Evolutionary conservation across 2,329 filamentous ascomycete species (phyloP), one percentile per base, ranked within the genome.

Genomic region (Clonostachys rhizophaga): DNA sequence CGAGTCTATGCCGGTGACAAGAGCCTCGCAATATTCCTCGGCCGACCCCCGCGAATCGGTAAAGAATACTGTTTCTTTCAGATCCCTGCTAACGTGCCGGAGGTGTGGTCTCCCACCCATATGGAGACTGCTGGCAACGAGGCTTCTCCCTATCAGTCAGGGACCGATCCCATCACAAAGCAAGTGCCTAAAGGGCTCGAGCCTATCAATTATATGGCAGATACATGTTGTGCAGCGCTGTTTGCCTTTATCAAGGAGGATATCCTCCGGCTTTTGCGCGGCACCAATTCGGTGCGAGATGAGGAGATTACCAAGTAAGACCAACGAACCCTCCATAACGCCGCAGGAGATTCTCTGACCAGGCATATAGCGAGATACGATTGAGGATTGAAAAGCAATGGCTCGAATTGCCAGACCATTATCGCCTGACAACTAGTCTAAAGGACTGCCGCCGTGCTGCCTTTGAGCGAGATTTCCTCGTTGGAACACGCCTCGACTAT

Each of bases 1-100:
- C 61, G 65, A 3, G 62, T 65, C 6, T 76, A 72, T 47, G 66
- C 67, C 13, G 65, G 64, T 6, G 74, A 76, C 48, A 77, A 75
- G 47, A 69, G 64, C 36, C 17, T 18, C 6, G 36, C 36, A 11
- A 39, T 39, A 39, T 55, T 76, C 46, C 64, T 75, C 17, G 72
- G 73, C 5, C 61, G 73, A 5, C 73, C 73, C 5, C 71, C 72
- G 5, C 62, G 72, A 4, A 68, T 76, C 5, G 10, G 14, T 17
- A 34, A 35, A 30, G 33, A 34, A 36, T 44, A 34, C 43, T 44
- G 43, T 11, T n/a, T 39, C 17, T 39, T 39, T 18, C 24, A 30
- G 24, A 30, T 30, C 24, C 24, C 24, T 10, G 24, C 24, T 10
- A 30, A 30, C 24, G 24, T 30, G 24, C 24, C 24, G 24, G 24